Conservation (phyloP, 768 basidiomycete species). For the Leccinellum luteum region DNA sequence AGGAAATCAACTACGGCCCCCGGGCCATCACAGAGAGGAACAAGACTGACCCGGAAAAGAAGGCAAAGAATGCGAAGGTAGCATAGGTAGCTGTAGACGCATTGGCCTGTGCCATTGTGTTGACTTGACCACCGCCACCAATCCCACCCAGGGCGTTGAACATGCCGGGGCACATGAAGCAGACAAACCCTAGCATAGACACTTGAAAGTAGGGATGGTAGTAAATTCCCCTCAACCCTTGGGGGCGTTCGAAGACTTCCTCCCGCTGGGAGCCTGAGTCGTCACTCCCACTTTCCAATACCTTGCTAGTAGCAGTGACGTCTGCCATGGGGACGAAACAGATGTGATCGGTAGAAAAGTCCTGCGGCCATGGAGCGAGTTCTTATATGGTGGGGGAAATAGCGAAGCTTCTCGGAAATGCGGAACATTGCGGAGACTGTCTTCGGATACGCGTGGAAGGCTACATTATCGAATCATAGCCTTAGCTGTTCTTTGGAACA, state of each 20-base stretch:
- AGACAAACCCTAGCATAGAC: constrained; percentile 62
- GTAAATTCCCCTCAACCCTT: constrained; percentile 54
- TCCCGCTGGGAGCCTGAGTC: constrained; percentile 26
- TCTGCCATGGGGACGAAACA: constrained; percentile 15
- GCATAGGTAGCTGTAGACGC: constrained; percentile 68
- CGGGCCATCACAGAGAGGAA: not conserved
- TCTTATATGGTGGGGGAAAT: constrained; percentile 11
- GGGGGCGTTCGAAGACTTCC: constrained; percentile 45
- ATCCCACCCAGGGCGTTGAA: constrained; percentile 81
- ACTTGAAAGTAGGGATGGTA: constrained; percentile 48
- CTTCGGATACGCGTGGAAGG: no score
- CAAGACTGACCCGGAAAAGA: constrained; percentile 64
- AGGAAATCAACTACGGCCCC: not conserved
- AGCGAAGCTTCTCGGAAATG: constrained; percentile 10
- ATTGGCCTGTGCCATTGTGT: constrained; percentile 64
- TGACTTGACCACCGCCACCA: constrained; percentile 75
- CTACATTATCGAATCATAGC: no score
- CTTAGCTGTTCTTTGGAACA: no score
- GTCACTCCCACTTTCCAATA: constrained; percentile 26
- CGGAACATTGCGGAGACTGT: no score
- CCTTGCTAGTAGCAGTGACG: constrained; percentile 15
- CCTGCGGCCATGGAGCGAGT: not conserved
- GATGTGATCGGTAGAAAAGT: not conserved
- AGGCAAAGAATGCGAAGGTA: constrained; percentile 57
- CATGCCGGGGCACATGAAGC: constrained; percentile 61